Evolutionary conservation across 495 filamentous ascomycete genomes (phyloP).

Genomic region (Aspergillus olivimuriae): DNA sequence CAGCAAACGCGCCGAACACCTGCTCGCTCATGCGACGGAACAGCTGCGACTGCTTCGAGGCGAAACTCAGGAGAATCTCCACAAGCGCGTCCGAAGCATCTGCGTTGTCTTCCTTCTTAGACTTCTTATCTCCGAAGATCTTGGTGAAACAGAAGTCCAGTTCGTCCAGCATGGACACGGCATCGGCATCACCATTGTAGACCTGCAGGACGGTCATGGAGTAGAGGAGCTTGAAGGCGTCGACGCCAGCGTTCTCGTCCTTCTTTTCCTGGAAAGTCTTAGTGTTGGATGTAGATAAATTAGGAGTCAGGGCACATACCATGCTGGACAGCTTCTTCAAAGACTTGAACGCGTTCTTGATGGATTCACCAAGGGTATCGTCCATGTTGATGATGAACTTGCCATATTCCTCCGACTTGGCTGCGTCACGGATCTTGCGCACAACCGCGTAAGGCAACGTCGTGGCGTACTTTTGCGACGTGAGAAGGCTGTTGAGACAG

Average conservation of each 20-base stretch:
- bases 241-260: slow-evolving; percentile 25
- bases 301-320: slow-evolving; percentile 17
- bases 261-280: slow-evolving; percentile 30
- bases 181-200: slow-evolving; percentile 83
- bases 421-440: slow-evolving; percentile 41
- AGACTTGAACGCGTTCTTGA: slow-evolving; percentile 56
- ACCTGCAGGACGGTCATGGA: slow-evolving; percentile 81
- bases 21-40: slow-evolving; percentile 81
- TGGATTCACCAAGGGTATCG: slow-evolving; percentile 50
- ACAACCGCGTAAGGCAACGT: slow-evolving; percentile 47
- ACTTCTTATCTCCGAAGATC: slow-evolving; percentile 39
- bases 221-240: slow-evolving; percentile 74
- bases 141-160: slow-evolving; percentile 65
- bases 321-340: slow-evolving; percentile 64
- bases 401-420: slow-evolving; percentile 34
- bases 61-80: slow-evolving; percentile 80
- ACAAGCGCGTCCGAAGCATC: slow-evolving; percentile 71
- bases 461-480: slow-evolving; percentile 49
- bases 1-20: slow-evolving; percentile 75
- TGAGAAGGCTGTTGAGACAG: slow-evolving; percentile 62
- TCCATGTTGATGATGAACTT: slow-evolving; percentile 56
- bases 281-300: not conserved
- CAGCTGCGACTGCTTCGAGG: slow-evolving; percentile 77
- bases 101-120: slow-evolving; percentile 45
- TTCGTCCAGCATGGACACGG: slow-evolving; percentile 67